phyloP scores from a whole-genome alignment of 495 filamentous ascomycete genomes.

The Neurospora hispaniola region DNA sequence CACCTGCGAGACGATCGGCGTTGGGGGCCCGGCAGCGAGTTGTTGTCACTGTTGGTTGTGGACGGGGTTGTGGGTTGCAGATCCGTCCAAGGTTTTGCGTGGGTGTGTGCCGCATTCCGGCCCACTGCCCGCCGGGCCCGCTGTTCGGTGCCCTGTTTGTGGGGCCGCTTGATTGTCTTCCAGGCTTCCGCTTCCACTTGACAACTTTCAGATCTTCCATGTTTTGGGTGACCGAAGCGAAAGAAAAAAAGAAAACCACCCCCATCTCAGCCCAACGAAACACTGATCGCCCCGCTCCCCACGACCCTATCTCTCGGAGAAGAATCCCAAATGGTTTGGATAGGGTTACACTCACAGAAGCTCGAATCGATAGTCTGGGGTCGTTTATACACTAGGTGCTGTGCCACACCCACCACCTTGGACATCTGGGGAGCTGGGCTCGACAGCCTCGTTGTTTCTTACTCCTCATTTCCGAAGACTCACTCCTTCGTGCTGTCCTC shows the following conservation, averaged over 20 bases:
- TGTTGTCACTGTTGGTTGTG: background rate
- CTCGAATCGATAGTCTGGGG: background rate
- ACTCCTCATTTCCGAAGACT: background rate
- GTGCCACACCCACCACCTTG: background rate
- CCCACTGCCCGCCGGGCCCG: background rate
- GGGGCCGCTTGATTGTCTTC: background rate
- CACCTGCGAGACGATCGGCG: background rate
- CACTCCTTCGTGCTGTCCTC: background rate
- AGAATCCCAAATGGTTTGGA: background rate
- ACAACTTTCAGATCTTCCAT: background rate
- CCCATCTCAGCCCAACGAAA: background rate
- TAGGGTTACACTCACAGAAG: background rate
- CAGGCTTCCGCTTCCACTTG: background rate
- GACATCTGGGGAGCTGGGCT: background rate
- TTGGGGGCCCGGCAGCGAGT: background rate
- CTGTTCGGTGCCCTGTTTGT: background rate
- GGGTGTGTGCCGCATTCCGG: background rate
- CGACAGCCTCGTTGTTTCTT: background rate
- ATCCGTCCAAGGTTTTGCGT: background rate
- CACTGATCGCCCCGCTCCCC: background rate
- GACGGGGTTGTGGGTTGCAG: background rate
- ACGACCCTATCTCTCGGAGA: background rate
- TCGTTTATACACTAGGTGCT: background rate
- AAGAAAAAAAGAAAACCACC: background rate
- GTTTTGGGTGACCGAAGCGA: background rate